Conservation (phyloP, 2,329 filamentous ascomycete species). For the Fusarium dlaminii region DNA sequence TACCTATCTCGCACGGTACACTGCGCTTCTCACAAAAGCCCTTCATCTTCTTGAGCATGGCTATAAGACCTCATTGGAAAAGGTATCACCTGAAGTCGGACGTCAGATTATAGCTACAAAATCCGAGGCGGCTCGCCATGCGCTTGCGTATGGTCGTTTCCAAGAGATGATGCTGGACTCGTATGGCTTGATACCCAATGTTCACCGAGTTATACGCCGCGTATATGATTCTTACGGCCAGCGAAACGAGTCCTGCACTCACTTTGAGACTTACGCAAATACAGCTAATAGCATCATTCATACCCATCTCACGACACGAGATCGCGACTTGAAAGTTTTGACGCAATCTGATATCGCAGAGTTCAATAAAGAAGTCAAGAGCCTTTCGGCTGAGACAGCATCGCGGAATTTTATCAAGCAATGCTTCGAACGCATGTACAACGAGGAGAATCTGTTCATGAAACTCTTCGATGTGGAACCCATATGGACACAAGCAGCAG, state of each 20-base stretch:
- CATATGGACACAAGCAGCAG: constrained; percentile 58
- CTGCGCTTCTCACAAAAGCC: constrained; percentile 76
- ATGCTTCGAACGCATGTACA: constrained; percentile 66
- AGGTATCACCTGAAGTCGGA: constrained; percentile 63
- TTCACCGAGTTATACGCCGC: constrained; percentile 61
- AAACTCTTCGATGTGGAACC: constrained; percentile 67
- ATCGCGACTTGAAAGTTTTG: constrained; percentile 62
- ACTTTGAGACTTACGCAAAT: constrained; percentile 62
- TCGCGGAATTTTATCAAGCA: constrained; percentile 68
- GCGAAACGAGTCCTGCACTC: constrained; percentile 53
- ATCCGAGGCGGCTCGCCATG: constrained; percentile 67
- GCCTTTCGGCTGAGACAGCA: constrained; percentile 61
- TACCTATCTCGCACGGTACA: constrained; percentile 87
- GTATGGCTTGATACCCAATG: constrained; percentile 64
- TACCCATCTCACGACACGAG: constrained; percentile 62
- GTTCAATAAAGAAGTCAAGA: constrained; percentile 63
- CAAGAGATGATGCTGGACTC: constrained; percentile 67
- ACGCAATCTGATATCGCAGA: constrained; percentile 63
- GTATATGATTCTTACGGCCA: constrained; percentile 64
- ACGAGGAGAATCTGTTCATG: constrained; percentile 62
- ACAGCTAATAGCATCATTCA: constrained; percentile 65
- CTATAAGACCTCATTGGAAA: constrained; percentile 62
- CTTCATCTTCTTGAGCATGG: constrained; percentile 69
- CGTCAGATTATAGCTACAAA: constrained; percentile 64
- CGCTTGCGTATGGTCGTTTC: constrained; percentile 68